Conservation (phyloP, 2,329 filamentous ascomycete species). For the Hirsutella rhossiliensis region DNA sequence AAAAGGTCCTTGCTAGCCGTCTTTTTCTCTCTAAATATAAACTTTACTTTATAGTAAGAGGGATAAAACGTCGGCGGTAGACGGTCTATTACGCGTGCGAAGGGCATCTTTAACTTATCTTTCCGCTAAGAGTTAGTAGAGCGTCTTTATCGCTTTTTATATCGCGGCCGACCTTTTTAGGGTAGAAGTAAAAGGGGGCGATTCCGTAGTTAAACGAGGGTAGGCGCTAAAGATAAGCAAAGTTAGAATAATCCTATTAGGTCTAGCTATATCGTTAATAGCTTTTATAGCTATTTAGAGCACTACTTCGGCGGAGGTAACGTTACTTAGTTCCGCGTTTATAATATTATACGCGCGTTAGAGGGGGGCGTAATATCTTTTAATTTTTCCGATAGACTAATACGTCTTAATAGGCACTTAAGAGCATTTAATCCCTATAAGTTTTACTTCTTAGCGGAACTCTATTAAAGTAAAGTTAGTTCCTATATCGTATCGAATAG, state of each 20-base stretch:
- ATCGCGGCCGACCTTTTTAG: neutral
- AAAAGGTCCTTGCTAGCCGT: neutral
- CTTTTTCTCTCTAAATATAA: neutral
- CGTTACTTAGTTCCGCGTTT: no score
- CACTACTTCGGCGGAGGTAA: no score
- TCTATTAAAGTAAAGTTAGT: neutral
- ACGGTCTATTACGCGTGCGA: neutral
- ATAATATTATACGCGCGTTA: neutral
- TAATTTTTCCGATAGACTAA: neutral
- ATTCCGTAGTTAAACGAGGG: neutral
- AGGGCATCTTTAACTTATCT: neutral
- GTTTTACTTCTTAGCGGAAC: neutral
- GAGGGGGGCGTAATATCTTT: neutral
- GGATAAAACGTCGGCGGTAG: neutral
- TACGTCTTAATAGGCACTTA: neutral
- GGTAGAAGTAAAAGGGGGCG: neutral
- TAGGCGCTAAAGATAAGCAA: neutral
- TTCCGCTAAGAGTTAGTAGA: neutral
- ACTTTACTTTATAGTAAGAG: neutral
- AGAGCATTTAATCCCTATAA: neutral
- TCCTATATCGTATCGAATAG: neutral
- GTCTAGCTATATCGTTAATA: neutral
- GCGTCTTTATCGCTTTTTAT: neutral
- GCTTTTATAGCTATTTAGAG: neutral
- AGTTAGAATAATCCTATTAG: neutral